Base-by-base conservation (phyloP, 768 basidiomycete genomes). In the Naganishia vaughanmartiniae region DNA sequence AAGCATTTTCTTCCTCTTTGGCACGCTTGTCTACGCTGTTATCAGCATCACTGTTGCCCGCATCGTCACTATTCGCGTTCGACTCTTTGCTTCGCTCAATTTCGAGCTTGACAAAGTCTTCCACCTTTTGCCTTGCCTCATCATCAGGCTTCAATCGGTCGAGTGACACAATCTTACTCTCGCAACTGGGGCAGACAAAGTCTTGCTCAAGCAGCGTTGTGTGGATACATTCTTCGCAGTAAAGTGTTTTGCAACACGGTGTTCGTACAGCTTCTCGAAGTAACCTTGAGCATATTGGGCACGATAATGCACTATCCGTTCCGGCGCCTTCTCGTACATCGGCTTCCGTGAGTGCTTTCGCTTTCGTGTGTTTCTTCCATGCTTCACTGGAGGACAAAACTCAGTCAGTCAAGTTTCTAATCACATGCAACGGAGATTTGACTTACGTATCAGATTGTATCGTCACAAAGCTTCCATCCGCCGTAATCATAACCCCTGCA, bases 141-240 rank as follows among this genome's bases (percentile, higher is more conserved):
- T 88, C 90, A 83, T 97, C 93, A 76, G 87, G 79, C 69, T 87
- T 81, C 58, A 98, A 85, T 81, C 91, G 91, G 84, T 96, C 93
- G 76, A 98, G 83, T 42, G 90, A 93, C 3, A 89, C 85, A 71
- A 98, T 87, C 83, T 90, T 93, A 82, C 89, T 89, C 73, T 87
- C 85, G 81, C 96, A 98, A 74, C 88, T 88, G 10, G 92, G 94
- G 82, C 95, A 98, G 69, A 89, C 83, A 81, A 98, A 98, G 83
- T 96, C 93, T 82, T 91, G 88, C 81, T 98, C 95, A 73, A 95
- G 86, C 63, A 99, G 85, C 82, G 94, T 86, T 53, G 91, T 93
- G 81, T 94, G 91, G 73, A 99, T 91, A 83, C 95, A 97, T 81
- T 98, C 95, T 82, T 98, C 94, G 85, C 95, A 97, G 82, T 91